Base-by-base conservation (phyloP, 768 basidiomycete genomes). In the Termitomyces sp. region DNA sequence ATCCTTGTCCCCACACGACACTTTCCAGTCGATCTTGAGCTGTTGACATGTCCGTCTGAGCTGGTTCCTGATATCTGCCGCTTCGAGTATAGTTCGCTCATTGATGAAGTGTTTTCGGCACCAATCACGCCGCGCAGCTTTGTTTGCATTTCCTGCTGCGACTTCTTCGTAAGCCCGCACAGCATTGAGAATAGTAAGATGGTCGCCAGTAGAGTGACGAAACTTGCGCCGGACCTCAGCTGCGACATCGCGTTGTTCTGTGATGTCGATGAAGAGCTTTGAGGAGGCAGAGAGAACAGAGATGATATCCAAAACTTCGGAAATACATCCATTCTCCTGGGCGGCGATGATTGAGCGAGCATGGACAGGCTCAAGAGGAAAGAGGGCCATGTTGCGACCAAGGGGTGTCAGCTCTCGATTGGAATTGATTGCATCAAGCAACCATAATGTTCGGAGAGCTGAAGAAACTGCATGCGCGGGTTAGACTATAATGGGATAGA, bases 341-440 rank as follows among this genome's bases (percentile, higher is more conserved):
- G 96, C 90, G 14, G 90, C 88, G 53, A 98, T 74, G 32, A 98
- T 72, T 42, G 88, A 81, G 31, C 92, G 85, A 0, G 94, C 84
- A 55, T 86, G 81, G 32, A 83, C 74, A 1, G 96, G 94, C 63
- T 98, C 94, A n/a, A 97, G 81, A 2, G 97, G 97, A 67, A 95
- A 92, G n/a, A 76, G 66, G 3, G 94, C 87, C 91, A 99, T 98
- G 60, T 85, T 74, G 5, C 84, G 82, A 2, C 97, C 97, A 4
- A 89, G 70, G 0, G 76, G 63, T 0, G 94, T 97, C 53, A 99
- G 75, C 5, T 67, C 66, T 57, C 83, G 85, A 16, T 78, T 76
- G 36, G 80, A 72, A 67, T 89, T 81, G 58, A 98, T 76, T 13
- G 95, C 95, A 14, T 85, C 86, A 9, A 98, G 80, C 2, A 92